These are phyloP conservation scores for Tolypocladium album DNA, from an alignment of 2,329 filamentous ascomycete genomes.

Conservation along the genomic window DNA sequence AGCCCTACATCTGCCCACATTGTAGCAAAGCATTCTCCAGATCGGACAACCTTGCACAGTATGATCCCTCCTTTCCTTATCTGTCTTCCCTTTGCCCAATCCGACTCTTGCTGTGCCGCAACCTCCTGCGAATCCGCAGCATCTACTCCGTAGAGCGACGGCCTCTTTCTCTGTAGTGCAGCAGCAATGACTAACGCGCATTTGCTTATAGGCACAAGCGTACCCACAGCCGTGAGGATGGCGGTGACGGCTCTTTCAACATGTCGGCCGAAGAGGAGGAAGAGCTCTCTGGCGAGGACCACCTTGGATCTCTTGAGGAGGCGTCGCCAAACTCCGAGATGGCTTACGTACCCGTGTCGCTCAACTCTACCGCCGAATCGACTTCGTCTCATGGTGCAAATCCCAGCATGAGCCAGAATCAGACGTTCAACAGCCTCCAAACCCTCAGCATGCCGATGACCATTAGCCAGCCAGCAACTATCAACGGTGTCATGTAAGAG, in stretches of 20 bases:
- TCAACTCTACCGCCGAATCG: conserved; percentile 28
- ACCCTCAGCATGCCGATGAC: conserved; percentile 55
- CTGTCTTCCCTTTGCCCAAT: conserved; percentile 17
- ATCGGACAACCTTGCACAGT: conserved; percentile 98
- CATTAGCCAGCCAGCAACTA: conserved; percentile 42
- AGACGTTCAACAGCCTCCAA: conserved; percentile 46
- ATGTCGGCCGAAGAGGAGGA: conserved; percentile 79
- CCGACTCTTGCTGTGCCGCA: neutral
- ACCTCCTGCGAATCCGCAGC: neutral
- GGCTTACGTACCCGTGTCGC: conserved; percentile 45
- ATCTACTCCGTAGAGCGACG: neutral
- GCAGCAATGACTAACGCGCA: conserved; percentile 5
- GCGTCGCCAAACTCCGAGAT: conserved; percentile 63
- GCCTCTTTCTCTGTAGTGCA: neutral
- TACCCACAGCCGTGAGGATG: conserved; percentile 55
- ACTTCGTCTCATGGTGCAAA: conserved; percentile 8
- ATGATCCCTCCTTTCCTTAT: conserved; percentile 36
- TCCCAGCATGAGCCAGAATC: conserved; percentile 10
- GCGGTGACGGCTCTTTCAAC: conserved; percentile 45
- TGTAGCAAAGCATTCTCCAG: conserved; percentile 98
- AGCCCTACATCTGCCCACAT: conserved; percentile 92
- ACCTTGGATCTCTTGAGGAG: conserved; percentile 70
- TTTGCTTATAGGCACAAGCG: conserved; percentile 66
- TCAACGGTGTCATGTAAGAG: conserved; percentile 34
- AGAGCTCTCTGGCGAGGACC: conserved; percentile 72